Conservation (phyloP, 176 grass and related monocot species). For the Areca catechu region DNA sequence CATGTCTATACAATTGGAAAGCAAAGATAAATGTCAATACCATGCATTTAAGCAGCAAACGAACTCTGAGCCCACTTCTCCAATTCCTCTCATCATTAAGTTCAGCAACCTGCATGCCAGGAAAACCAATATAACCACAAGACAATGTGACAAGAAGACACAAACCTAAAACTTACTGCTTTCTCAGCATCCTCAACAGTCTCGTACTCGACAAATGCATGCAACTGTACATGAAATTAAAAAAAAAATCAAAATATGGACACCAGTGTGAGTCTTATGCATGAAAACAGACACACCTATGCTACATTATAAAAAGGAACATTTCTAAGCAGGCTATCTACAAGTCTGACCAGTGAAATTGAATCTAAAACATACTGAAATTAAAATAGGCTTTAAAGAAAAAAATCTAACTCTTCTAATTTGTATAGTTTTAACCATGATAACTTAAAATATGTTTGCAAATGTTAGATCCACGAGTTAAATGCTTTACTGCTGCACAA, state of each 20-base stretch:
- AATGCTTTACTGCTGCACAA: too few species aligned
- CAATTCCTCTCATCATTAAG: conserved; percentile 99
- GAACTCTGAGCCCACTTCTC: conserved; percentile 91
- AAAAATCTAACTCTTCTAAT: too few species aligned
- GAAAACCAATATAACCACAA: conserved; percentile 2
- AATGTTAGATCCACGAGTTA: too few species aligned
- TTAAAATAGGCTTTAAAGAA: too few species aligned
- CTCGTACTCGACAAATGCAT: conserved; percentile 98
- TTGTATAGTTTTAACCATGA: too few species aligned
- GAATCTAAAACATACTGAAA: too few species aligned
- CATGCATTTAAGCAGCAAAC: conserved; percentile 68
- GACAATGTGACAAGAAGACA: neutral
- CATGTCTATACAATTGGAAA: neutral
- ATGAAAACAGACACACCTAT: neutral
- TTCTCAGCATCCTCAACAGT: conserved; percentile 85
- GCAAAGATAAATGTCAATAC: conserved; percentile 21
- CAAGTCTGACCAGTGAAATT: too few species aligned
- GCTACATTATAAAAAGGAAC: too few species aligned
- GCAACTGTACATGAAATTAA: conserved; percentile 41
- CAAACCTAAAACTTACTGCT: conserved; percentile 39
- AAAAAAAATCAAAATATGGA: conserved; percentile 18
- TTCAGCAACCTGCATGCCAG: conserved; percentile 47
- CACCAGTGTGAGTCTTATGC: neutral
- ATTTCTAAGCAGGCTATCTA: too few species aligned
- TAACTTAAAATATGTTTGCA: too few species aligned